phyloP scores from a whole-genome alignment of 805 yeast species.

The Barnettozyma pratensis region DNA sequence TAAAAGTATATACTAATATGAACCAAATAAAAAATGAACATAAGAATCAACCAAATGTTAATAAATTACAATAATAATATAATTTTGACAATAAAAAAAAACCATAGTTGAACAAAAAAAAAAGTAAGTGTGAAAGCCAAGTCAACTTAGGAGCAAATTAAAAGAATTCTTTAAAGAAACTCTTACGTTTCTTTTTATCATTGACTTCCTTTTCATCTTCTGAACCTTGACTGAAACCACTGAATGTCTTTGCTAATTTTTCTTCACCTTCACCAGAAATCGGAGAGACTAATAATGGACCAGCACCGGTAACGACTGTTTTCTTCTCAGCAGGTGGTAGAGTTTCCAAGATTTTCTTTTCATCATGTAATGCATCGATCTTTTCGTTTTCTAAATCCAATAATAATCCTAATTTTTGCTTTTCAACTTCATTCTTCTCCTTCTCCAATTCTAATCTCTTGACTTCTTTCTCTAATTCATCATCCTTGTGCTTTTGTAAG shows the following conservation, averaged over 20 bases:
- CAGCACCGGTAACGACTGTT: conserved; percentile 1
- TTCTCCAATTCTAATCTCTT: conserved; percentile 35
- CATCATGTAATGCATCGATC: conserved; percentile 29
- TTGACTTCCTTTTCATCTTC: conserved; percentile 23
- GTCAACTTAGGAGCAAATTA: background rate
- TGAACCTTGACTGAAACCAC: conserved; percentile 44
- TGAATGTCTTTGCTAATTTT: conserved; percentile 31
- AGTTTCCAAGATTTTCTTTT: conserved; percentile 36
- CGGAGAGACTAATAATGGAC: background rate
- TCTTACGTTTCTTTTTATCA: conserved; percentile 17
- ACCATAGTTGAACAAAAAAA: background rate
- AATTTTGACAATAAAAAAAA: no score
- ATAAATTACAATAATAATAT: no score
- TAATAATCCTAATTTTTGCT: conserved; percentile 30
- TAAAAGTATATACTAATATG: no score
- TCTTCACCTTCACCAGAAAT: conserved; percentile 6
- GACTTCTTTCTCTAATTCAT: conserved; percentile 31
- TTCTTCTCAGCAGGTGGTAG: conserved; percentile 27
- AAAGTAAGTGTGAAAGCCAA: background rate
- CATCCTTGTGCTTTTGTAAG: conserved; percentile 31
- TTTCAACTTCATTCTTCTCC: conserved; percentile 31
- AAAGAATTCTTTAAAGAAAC: conserved; percentile 24
- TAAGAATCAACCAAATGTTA: no score
- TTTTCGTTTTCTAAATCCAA: conserved; percentile 33
- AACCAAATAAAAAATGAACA: no score